phyloP scores from a whole-genome alignment of 345 rosid genomes.

The Gossypium raimondii region DNA sequence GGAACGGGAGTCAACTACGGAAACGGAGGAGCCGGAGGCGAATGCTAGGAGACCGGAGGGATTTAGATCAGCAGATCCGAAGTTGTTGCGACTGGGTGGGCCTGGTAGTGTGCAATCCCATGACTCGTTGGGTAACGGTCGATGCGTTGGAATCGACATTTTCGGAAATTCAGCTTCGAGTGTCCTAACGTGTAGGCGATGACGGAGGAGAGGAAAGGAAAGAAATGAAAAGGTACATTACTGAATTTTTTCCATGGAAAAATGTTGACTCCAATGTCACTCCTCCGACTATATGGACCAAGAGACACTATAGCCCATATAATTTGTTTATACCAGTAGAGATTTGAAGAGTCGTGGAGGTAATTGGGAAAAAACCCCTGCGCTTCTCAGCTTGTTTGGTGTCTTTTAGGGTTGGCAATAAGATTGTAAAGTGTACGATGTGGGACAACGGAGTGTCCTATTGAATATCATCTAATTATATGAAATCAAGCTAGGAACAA shows the following conservation, averaged over 20 bases:
- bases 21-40: conserved; percentile 76
- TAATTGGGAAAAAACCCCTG: too few species aligned
- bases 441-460: too few species aligned
- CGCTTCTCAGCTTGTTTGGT: too few species aligned
- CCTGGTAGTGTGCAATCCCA: conserved; percentile 85
- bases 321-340: too few species aligned
- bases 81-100: conserved; percentile 89
- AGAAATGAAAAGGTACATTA: neutral
- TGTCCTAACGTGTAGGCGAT: neutral
- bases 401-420: too few species aligned
- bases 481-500: too few species aligned
- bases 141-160: conserved; percentile 10
- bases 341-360: too few species aligned
- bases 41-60: conserved; percentile 81
- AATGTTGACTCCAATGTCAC: neutral
- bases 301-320: too few species aligned
- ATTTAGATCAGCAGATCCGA: conserved; percentile 76
- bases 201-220: neutral
- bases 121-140: conserved; percentile 27
- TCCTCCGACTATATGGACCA: neutral
- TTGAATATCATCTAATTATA: too few species aligned
- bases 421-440: too few species aligned
- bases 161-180: conserved; percentile 1
- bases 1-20: conserved; percentile 71
- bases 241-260: neutral